Conservation (phyloP, 352 stramenopile genomes). For the Phytophthora fragariae region DNA sequence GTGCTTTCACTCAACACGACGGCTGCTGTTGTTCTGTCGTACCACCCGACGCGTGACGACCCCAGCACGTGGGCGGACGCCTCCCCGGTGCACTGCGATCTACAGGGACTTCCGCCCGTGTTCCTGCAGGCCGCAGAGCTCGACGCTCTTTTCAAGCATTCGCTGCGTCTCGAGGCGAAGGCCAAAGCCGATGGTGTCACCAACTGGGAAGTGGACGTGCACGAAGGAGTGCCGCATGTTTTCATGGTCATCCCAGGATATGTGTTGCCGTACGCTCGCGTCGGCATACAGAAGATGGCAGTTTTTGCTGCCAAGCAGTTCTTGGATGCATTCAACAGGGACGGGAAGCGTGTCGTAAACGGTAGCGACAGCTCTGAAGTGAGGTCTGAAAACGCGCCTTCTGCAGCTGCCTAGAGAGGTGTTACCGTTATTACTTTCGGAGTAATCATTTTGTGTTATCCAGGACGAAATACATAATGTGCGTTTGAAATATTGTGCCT, state of each 20-base stretch:
- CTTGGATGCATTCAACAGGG: not conserved
- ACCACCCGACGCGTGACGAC: conserved; percentile 34
- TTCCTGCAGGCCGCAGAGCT: conserved; percentile 44
- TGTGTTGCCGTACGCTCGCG: conserved; percentile 40
- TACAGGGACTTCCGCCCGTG: conserved; percentile 42
- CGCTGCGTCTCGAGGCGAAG: conserved; percentile 32
- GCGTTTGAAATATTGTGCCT: too few species aligned
- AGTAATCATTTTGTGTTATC: too few species aligned
- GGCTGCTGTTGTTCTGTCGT: conserved; percentile 14
- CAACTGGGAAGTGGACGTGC: conserved; percentile 48
- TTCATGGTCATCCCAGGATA: conserved; percentile 45
- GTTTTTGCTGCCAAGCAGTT: conserved; percentile 41
- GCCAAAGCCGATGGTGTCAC: conserved; percentile 36
- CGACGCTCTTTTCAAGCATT: conserved; percentile 45
- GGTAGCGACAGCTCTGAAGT: not conserved
- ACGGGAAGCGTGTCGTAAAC: not conserved
- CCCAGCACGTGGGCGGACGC: conserved; percentile 39
- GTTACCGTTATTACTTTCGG: too few species aligned
- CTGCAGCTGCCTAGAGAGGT: not conserved
- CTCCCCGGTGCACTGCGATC: conserved; percentile 45
- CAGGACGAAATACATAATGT: too few species aligned
- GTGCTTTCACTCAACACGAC: conserved; percentile 35
- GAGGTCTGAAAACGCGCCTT: not conserved
- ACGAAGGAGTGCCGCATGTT: conserved; percentile 48
- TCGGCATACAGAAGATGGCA: conserved; percentile 38